These are phyloP conservation scores for Lachnellula cervina DNA, from an alignment of 2,329 filamentous ascomycete genomes.

Conservation along the genomic window DNA sequence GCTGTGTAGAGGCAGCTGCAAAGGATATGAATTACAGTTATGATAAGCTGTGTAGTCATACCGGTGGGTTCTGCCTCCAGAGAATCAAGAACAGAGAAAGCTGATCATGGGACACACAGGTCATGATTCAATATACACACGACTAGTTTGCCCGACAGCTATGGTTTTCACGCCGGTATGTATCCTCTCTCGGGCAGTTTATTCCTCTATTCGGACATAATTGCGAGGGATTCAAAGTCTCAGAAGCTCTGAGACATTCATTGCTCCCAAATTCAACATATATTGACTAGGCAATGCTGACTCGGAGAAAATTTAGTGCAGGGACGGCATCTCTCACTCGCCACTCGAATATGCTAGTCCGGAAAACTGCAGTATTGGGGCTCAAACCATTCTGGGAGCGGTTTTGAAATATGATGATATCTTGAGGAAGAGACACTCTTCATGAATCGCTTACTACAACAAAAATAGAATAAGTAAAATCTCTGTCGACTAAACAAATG, in stretches of 20 bases:
- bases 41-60: conserved; percentile 27
- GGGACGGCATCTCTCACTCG: conserved; percentile 56
- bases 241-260: too few species aligned
- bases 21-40: conserved; percentile 30
- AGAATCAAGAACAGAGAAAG: not conserved
- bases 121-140: conserved; percentile 52
- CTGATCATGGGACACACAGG: not conserved
- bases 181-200: too few species aligned
- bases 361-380: conserved; percentile 51
- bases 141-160: conserved; percentile 51
- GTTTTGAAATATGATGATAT: conserved; percentile 33
- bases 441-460: not conserved
- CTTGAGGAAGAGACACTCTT: conserved; percentile 5
- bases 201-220: too few species aligned
- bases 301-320: conserved; percentile 32
- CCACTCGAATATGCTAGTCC: conserved; percentile 54
- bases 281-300: too few species aligned
- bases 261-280: too few species aligned
- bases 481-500: not conserved
- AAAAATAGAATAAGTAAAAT: not conserved
- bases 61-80: conserved; percentile 22
- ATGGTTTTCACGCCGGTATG: conserved; percentile 57
- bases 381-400: conserved; percentile 40
- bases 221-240: too few species aligned
- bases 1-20: conserved; percentile 55